Evolutionary conservation across 2,329 filamentous ascomycete species (phyloP).

Genomic region (Neopestalotiopsis rosae): DNA sequence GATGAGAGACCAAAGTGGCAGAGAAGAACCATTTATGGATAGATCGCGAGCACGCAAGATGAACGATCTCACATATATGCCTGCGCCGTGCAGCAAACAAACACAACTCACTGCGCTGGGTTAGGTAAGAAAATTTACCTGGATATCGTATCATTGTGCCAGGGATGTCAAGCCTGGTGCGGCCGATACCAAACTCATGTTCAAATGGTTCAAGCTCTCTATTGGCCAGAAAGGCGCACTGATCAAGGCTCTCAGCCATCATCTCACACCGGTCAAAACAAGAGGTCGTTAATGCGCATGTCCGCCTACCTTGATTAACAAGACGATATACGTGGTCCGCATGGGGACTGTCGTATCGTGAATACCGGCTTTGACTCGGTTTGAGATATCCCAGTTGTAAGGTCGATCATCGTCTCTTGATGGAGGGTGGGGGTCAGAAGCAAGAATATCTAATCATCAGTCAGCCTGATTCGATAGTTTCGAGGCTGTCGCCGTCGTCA

Average conservation of each 20-base stretch:
- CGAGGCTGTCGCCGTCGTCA: not conserved
- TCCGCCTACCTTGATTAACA: not conserved
- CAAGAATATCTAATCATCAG: not conserved
- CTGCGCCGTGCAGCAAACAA: not conserved
- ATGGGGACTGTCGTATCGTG: not conserved
- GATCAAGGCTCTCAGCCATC: not conserved
- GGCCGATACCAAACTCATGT: not conserved
- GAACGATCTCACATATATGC: not conserved
- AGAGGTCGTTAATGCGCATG: not conserved
- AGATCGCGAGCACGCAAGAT: not conserved
- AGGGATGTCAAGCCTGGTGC: not conserved
- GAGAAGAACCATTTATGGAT: not conserved
- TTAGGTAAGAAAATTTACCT: not conserved
- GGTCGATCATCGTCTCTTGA: not conserved
- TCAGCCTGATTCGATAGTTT: not conserved
- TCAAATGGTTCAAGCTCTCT: not conserved
- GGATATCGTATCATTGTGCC: not conserved
- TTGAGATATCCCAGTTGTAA: not conserved
- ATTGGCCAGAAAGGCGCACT: not conserved
- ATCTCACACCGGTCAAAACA: conserved; percentile 1
- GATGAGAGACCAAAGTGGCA: not conserved
- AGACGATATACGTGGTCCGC: not conserved
- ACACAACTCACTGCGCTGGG: not conserved
- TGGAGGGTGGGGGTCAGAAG: not conserved
- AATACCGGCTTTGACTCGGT: not conserved